These are phyloP conservation scores for Juncus effusus DNA, from an alignment of 176 grass and related monocot species.

Conservation along the genomic window DNA sequence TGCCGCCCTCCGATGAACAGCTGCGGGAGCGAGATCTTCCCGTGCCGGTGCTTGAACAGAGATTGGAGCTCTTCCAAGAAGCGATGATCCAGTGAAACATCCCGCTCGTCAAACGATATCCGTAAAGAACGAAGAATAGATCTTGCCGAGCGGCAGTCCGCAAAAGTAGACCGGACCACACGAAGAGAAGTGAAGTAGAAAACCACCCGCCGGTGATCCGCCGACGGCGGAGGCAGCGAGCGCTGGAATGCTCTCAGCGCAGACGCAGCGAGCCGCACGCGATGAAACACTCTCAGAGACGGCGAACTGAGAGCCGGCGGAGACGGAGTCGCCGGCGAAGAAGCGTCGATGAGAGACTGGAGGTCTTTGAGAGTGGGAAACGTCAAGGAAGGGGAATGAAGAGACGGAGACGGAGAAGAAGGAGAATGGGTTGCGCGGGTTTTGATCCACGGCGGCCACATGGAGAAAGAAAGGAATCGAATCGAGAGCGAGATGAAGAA, in stretches of 20 bases:
- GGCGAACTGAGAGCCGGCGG: constrained; percentile 5
- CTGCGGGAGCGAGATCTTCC: constrained; percentile 48
- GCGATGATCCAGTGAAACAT: constrained; percentile 50
- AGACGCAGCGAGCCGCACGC: constrained; percentile 54
- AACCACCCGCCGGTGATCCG: constrained; percentile 33
- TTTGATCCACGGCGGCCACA: constrained; percentile 66
- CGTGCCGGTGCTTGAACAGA: constrained; percentile 30
- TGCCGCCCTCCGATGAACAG: constrained; percentile 57
- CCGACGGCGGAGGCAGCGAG: constrained; percentile 33
- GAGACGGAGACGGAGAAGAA: constrained; percentile 14
- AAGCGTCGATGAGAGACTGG: constrained; percentile 43
- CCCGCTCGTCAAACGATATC: constrained; percentile 63
- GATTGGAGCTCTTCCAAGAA: constrained; percentile 47
- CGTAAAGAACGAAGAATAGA: constrained; percentile 52
- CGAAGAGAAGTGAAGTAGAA: constrained; percentile 80
- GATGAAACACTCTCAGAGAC: constrained; percentile 55
- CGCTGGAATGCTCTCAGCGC: constrained; percentile 44
- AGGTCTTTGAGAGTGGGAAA: constrained; percentile 67
- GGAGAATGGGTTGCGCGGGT: constrained; percentile 24
- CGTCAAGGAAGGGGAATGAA: constrained; percentile 38
- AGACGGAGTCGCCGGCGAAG: background rate
- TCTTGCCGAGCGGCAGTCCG: constrained; percentile 61
- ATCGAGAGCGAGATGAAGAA: background rate
- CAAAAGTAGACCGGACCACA: constrained; percentile 61
- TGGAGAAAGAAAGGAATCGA: constrained; percentile 8